Evolutionary conservation across 2,329 filamentous ascomycete genomes (phyloP).

Genomic region (Neonectria ditissima): DNA sequence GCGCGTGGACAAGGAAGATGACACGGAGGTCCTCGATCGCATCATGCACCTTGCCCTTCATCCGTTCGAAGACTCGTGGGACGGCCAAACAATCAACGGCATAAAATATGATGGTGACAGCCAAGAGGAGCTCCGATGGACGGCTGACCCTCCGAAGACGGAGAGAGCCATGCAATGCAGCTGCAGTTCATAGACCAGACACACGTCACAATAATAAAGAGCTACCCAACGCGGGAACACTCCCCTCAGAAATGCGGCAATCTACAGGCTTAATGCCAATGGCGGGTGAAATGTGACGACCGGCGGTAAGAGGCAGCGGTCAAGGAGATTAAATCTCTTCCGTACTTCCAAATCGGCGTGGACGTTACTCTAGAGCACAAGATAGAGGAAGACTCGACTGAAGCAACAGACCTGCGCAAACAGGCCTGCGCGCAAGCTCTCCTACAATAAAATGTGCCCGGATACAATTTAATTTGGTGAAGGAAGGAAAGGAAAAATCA

Average conservation of each 20-base stretch:
- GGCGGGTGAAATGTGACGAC: constrained; percentile 69
- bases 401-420: constrained; percentile 54
- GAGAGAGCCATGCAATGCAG: constrained; percentile 91
- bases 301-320: constrained; percentile 79
- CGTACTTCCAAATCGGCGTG: constrained; percentile 79
- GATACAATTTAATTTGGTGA: constrained; percentile 69
- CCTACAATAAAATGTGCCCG: constrained; percentile 79
- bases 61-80: constrained; percentile 87
- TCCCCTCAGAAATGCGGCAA: not conserved
- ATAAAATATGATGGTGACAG: constrained; percentile 67
- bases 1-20: constrained; percentile 84
- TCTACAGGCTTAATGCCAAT: constrained; percentile 13
- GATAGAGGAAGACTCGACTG: constrained; percentile 78
- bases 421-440: constrained; percentile 66
- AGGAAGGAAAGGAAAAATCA: constrained; percentile 54
- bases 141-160: constrained; percentile 83
- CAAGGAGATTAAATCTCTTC: constrained; percentile 70
- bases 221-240: not conserved
- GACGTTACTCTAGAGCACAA: constrained; percentile 72
- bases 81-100: constrained; percentile 60
- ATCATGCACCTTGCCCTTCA: constrained; percentile 86
- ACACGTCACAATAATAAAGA: constrained; percentile 8
- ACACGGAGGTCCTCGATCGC: constrained; percentile 80
- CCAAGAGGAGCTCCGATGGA: constrained; percentile 85
- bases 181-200: constrained; percentile 79